A percentile compares a stretch with the other conserved stretches of the same genome.
Evolutionary conservation across 2,329 filamentous ascomycete genomes (phyloP).

Genomic region (Kalmusia sp.): DNA sequence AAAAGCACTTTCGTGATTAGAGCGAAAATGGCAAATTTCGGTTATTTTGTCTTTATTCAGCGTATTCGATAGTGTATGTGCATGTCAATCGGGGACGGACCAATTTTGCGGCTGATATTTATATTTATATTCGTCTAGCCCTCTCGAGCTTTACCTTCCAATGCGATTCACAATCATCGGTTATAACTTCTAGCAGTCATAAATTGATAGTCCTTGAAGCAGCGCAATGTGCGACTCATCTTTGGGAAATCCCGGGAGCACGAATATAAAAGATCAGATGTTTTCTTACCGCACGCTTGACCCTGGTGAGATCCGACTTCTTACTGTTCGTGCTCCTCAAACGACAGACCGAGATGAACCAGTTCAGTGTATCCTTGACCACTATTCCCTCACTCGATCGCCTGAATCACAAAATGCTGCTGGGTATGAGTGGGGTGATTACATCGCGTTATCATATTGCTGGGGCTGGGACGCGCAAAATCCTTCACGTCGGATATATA

Average conservation of each 20-base stretch:
- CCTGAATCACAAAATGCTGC: background rate
- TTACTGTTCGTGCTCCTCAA: conserved; percentile 5
- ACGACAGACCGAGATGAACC: conserved; percentile 1
- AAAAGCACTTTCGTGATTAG: too few species aligned
- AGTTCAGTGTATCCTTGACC: background rate
- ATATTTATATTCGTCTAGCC: too few species aligned
- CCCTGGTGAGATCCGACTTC: background rate
- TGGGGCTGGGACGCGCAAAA: conserved; percentile 4
- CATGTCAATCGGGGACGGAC: too few species aligned
- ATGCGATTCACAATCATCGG: too few species aligned
- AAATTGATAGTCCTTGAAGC: too few species aligned
- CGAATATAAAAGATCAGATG: background rate
- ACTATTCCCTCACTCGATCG: background rate
- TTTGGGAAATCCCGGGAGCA: background rate
- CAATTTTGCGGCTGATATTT: too few species aligned
- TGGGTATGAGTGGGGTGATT: conserved; percentile 6
- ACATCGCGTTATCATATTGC: conserved; percentile 8
- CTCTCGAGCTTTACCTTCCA: too few species aligned
- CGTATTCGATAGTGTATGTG: too few species aligned
- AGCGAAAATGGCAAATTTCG: too few species aligned
- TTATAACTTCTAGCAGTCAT: too few species aligned
- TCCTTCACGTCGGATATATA: background rate
- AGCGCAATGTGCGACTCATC: background rate
- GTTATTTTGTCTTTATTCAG: too few species aligned
- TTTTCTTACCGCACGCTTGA: background rate